phyloP scores from a whole-genome alignment of 306 rosid genomes.

The Sophora flavescens region DNA sequence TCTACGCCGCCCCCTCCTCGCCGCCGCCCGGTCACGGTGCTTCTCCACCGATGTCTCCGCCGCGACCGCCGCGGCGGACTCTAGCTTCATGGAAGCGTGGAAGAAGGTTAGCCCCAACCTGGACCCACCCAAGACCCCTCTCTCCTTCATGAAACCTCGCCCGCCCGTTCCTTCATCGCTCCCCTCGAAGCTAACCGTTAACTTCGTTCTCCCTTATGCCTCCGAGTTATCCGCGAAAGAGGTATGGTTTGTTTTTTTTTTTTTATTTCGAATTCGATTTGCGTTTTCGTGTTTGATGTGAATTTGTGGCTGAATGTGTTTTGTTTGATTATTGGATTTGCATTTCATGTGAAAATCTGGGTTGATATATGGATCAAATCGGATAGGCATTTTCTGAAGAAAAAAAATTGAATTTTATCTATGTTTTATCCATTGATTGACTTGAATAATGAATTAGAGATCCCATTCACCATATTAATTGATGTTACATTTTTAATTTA shows the following conservation, averaged over 20 bases:
- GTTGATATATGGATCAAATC: too few relatives aligned
- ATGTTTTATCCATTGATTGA: background rate
- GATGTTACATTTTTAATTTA: too few relatives aligned
- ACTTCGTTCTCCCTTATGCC: conserved; percentile 76
- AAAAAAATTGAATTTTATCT: background rate
- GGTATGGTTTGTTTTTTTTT: conserved; percentile 45
- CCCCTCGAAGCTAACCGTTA: conserved; percentile 74
- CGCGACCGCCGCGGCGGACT: conserved; percentile 35
- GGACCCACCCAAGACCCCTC: conserved; percentile 74
- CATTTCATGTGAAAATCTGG: too few relatives aligned
- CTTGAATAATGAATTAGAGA: background rate
- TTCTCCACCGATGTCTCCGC: conserved; percentile 67
- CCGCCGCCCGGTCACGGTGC: conserved; percentile 54
- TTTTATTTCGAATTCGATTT: too few relatives aligned
- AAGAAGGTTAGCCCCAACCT: conserved; percentile 57
- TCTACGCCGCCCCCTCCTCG: conserved; percentile 48
- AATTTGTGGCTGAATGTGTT: too few relatives aligned
- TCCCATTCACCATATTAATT: too few relatives aligned
- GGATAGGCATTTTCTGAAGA: too few relatives aligned
- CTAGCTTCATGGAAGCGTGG: conserved; percentile 62
- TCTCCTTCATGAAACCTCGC: conserved; percentile 67
- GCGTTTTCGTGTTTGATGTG: too few relatives aligned
- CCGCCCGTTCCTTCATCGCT: conserved; percentile 64
- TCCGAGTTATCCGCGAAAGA: conserved; percentile 74
- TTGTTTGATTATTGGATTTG: too few relatives aligned